Base-by-base conservation (phyloP, 1,284 basidiomycete species). In the Cryptococcus sp. region DNA sequence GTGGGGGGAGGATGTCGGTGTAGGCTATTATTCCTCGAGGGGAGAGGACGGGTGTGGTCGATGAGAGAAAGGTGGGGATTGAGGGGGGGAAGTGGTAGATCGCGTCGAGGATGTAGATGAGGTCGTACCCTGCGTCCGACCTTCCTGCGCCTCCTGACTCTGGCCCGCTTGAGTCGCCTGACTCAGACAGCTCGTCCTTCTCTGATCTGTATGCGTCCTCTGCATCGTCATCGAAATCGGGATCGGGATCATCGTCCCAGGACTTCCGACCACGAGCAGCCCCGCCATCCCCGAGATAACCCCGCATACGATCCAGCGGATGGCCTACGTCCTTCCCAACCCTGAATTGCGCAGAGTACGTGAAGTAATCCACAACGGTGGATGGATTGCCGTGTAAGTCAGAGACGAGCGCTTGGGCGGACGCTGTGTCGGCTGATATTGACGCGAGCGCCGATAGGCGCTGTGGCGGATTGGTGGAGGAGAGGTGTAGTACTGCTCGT, bases 31-130 rank as follows among this genome's bases (percentile, higher is more conserved):
- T 77, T 15, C 87, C 86, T 1, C 83, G 83, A 5, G 80, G 78
- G 0, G 70, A 68, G 1, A 89, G 81, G 41, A 80, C 59, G 1
- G 61, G 80, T 3, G 59, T 54, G 61, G 82, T 80, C 1, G 80
- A 72, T 63, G 86, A 83, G 8, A 74, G 68, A 35, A 88, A 80
- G 66, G 86, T 84, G 4, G 60, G 60, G 16, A 72, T 58, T 20
- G 86, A 81, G 1, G 85, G 84, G 8, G 80, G 70, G 71, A 88
- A 88, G 71, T 89, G 87, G 70, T 88, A 88, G 2, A 87, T 86
- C 59, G 87, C 88, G 69, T 90, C 88, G 27, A 89, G 80, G 5
- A 86, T 69, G 65, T 77, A 75, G 40, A 80, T 69, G 41, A 77
- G 69, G 61, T 77, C 73, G 66, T 75, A 80, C 17, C 65, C 64